Conservation (phyloP, 1,284 basidiomycete species). For the Naganishia sp. region DNA sequence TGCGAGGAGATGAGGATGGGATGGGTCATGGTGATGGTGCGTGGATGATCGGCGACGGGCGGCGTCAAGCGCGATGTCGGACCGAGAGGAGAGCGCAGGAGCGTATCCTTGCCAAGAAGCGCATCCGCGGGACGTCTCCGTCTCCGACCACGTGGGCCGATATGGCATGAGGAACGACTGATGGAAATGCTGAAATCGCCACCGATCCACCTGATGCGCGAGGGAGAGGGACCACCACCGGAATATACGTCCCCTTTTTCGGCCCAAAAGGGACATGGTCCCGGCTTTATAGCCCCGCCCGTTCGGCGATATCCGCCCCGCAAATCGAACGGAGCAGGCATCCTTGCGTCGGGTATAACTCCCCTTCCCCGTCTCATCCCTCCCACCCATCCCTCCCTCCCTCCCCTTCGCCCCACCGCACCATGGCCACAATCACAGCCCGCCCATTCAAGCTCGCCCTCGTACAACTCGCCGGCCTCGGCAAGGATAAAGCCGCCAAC, state of each 20-base stretch:
- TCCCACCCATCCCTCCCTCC: neutral
- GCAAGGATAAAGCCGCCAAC: constrained; percentile 70
- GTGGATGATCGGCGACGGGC: neutral
- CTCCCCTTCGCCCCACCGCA: neutral
- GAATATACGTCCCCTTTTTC: neutral
- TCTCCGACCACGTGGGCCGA: too few species aligned
- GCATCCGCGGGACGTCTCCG: neutral
- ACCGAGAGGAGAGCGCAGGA: neutral
- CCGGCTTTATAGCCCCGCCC: neutral
- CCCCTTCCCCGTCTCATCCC: neutral
- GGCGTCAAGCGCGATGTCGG: neutral
- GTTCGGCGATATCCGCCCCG: constrained; percentile 8
- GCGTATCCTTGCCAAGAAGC: constrained; percentile 1
- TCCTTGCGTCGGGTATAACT: too few species aligned
- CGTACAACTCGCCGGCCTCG: constrained; percentile 75
- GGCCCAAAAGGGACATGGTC: neutral
- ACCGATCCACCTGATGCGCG: neutral
- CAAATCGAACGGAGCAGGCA: neutral
- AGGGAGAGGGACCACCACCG: neutral
- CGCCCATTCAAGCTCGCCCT: constrained; percentile 80
- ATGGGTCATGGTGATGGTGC: constrained; percentile 6
- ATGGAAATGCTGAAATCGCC: constrained; percentile 3
- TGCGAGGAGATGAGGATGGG: neutral
- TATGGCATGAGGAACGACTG: neutral
- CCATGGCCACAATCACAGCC: constrained; percentile 35